Percentiles rank a stretch among this genome's conserved stretches.
Conservation (phyloP, 1,284 basidiomycete genomes). For the Termitomyces sp. region DNA sequence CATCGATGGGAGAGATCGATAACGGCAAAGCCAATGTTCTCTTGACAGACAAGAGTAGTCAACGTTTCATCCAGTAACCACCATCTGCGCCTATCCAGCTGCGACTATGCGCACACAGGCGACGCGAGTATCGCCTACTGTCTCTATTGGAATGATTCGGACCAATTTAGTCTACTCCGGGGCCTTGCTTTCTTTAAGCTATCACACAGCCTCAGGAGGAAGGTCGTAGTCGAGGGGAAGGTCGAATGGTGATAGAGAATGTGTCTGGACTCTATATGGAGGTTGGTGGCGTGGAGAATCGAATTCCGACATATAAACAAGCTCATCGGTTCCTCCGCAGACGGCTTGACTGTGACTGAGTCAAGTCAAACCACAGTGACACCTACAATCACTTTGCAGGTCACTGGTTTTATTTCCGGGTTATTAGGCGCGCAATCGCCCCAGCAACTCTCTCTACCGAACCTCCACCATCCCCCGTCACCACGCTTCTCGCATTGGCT, state of each 20-base stretch:
- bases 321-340: slow-evolving; percentile 9
- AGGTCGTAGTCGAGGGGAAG: not conserved
- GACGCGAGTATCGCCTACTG: not conserved
- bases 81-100: slow-evolving; percentile 1
- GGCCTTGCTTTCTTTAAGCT: not conserved
- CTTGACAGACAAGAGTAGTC: not conserved
- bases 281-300: not conserved
- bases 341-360: slow-evolving; percentile 20
- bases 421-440: slow-evolving; percentile 16
- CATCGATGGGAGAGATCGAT: slow-evolving; percentile 17
- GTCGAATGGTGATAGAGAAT: not conserved
- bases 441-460: slow-evolving; percentile 4
- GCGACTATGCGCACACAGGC: not conserved
- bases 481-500: slow-evolving; percentile 18
- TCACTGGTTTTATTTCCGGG: slow-evolving; percentile 17
- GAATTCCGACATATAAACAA: slow-evolving; percentile 1
- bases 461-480: slow-evolving; percentile 13
- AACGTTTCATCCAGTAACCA: slow-evolving; percentile 4
- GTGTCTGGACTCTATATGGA: not conserved
- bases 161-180: not conserved
- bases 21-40: slow-evolving; percentile 11
- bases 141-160: not conserved
- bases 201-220: not conserved
- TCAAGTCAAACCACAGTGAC: slow-evolving; percentile 16
- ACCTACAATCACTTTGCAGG: slow-evolving; percentile 8